Evolutionary conservation across 441 rosid species (phyloP).

Genomic region (Syzygium malaccense): DNA sequence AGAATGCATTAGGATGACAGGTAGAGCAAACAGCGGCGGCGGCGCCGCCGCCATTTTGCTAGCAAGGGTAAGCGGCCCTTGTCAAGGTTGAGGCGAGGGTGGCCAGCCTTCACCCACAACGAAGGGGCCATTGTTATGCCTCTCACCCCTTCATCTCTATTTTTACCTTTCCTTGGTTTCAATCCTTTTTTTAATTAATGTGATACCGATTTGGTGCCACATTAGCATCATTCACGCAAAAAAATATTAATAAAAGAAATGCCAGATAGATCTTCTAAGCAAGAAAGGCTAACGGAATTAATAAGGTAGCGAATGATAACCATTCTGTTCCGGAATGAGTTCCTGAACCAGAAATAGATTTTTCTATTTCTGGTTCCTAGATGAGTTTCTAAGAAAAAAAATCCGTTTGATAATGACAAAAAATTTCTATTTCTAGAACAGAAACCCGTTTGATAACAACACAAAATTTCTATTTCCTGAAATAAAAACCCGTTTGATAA

Average conservation of each 20-base stretch:
- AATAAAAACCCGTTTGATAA: too few species aligned
- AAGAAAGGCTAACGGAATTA: not conserved
- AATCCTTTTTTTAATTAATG: not conserved
- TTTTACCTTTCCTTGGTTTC: not conserved
- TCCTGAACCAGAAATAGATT: too few species aligned
- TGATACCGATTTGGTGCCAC: not conserved
- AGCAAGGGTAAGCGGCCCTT: not conserved
- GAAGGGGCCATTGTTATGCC: not conserved
- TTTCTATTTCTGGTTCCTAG: too few species aligned
- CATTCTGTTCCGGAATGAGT: too few species aligned
- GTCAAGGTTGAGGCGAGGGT: not conserved
- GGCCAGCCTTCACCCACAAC: not conserved
- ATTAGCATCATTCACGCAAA: not conserved
- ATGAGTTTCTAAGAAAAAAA: too few species aligned
- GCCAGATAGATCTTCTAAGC: not conserved
- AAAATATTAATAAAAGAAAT: not conserved
- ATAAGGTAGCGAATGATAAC: too few species aligned
- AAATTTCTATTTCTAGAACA: too few species aligned
- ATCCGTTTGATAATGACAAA: too few species aligned
- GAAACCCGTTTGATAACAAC: too few species aligned
- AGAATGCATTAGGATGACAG: not conserved
- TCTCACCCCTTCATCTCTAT: not conserved
- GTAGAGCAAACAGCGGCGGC: fast-evolving
- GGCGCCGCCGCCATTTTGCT: fast-evolving
- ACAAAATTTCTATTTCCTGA: too few species aligned